Conservation (phyloP, 1,284 basidiomycete genomes). For the Pseudozyma hubeiensis region DNA sequence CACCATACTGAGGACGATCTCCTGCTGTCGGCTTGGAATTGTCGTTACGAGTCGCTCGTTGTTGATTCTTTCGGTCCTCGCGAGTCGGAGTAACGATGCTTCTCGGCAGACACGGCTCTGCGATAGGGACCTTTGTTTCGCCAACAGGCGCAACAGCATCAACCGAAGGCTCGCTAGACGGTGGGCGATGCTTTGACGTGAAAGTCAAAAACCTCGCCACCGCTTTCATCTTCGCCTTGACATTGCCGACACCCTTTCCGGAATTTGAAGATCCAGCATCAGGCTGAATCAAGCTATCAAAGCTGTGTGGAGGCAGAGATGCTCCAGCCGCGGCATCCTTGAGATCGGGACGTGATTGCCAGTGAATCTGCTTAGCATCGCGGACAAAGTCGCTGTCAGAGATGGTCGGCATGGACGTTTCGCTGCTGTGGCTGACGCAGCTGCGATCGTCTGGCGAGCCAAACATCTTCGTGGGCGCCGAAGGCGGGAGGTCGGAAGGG, state of each 20-base stretch:
- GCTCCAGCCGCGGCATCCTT: slow-evolving; percentile 5
- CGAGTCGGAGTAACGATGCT: not conserved
- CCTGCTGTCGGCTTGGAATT: not conserved
- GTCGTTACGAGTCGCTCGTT: not conserved
- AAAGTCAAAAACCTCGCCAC: slow-evolving; percentile 16
- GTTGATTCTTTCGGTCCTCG: not conserved
- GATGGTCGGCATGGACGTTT: slow-evolving; percentile 9
- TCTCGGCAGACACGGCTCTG: not conserved
- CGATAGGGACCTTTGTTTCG: not conserved
- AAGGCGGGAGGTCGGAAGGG: not conserved
- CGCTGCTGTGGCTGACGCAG: slow-evolving; percentile 10
- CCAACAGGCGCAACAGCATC: slow-evolving; percentile 16
- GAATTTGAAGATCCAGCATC: slow-evolving; percentile 9
- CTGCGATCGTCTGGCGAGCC: slow-evolving; percentile 38
- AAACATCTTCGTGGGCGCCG: slow-evolving; percentile 5
- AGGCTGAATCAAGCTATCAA: slow-evolving; percentile 19
- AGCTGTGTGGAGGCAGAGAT: slow-evolving; percentile 8
- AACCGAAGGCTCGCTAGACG: not conserved
- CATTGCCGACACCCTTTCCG: slow-evolving; percentile 10
- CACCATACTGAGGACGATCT: not conserved
- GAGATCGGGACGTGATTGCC: slow-evolving; percentile 16
- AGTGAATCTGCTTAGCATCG: slow-evolving; percentile 28
- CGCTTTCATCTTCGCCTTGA: slow-evolving; percentile 34
- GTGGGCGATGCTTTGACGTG: slow-evolving; percentile 3
- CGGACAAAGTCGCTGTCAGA: slow-evolving; percentile 35